Conservation (phyloP, 306 rosid genomes). For the Cucumis melo region DNA sequence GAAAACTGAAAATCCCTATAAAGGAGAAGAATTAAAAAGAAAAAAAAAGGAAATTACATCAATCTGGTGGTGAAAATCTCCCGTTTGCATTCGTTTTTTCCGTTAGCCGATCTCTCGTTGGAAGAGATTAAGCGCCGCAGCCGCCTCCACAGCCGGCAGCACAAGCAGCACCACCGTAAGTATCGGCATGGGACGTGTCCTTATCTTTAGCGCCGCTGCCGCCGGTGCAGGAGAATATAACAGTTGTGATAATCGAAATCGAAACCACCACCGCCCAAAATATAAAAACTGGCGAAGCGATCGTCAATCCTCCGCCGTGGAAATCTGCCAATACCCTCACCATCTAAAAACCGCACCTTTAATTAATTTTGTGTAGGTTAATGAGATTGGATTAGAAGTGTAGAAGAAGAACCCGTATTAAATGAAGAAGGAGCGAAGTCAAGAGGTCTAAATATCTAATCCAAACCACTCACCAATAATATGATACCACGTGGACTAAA, state of each 20-base stretch:
- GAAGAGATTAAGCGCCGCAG: conserved; percentile 17
- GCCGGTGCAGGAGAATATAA: conserved; percentile 55
- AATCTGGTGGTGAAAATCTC: neutral
- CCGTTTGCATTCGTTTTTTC: neutral
- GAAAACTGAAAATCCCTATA: neutral
- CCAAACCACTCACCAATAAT: neutral
- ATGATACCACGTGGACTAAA: neutral
- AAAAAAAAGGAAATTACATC: neutral
- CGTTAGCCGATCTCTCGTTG: neutral
- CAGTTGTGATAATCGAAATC: conserved; percentile 25
- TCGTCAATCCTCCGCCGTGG: conserved; percentile 11
- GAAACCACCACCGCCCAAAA: conserved; percentile 30
- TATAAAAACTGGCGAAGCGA: conserved; percentile 6
- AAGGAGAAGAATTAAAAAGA: neutral
- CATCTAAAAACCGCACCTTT: conserved; percentile 13
- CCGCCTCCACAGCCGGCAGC: conserved; percentile 18
- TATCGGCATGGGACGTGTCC: conserved; percentile 11
- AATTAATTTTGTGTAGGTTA: no score
- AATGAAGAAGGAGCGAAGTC: neutral
- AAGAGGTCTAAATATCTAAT: neutral
- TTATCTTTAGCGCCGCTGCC: conserved; percentile 31
- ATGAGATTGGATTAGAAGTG: neutral
- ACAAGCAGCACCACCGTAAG: conserved; percentile 26
- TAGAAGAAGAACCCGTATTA: neutral
- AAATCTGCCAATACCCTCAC: conserved; percentile 33